Evolutionary conservation across 441 rosid genomes (phyloP).

Genomic region (Hura crepitans): DNA sequence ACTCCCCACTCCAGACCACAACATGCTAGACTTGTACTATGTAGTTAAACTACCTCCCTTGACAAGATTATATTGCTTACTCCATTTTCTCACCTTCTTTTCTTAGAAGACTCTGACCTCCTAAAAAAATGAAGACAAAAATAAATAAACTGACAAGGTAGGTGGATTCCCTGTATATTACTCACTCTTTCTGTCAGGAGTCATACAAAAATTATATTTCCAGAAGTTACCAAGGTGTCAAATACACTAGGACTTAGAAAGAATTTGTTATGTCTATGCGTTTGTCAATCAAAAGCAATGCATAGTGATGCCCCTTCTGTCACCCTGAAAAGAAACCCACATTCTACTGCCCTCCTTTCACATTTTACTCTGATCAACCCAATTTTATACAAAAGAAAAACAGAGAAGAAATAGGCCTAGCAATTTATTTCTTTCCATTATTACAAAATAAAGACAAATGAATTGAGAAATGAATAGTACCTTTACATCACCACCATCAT

Average conservation of each 20-base stretch:
- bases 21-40: background rate
- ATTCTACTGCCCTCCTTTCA: background rate
- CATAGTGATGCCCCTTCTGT: background rate
- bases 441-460: background rate
- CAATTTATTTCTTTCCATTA: too few relatives aligned
- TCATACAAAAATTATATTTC: background rate
- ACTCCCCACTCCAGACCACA: background rate
- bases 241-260: background rate
- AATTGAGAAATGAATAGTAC: conserved; percentile 28
- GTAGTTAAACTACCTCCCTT: background rate
- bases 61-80: background rate
- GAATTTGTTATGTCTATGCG: background rate
- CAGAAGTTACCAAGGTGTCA: background rate
- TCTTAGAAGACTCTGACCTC: background rate
- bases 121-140: background rate
- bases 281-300: background rate
- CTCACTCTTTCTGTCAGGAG: background rate
- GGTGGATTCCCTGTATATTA: background rate
- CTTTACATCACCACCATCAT: conserved; percentile 85
- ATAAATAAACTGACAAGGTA: background rate
- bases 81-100: background rate
- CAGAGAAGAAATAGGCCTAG: background rate
- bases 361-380: background rate
- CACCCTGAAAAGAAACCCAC: background rate
- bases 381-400: background rate